These are phyloP conservation scores for Jaltomata sinuosa DNA, from an alignment of 257 asterid genomes.

Conservation along the genomic window DNA sequence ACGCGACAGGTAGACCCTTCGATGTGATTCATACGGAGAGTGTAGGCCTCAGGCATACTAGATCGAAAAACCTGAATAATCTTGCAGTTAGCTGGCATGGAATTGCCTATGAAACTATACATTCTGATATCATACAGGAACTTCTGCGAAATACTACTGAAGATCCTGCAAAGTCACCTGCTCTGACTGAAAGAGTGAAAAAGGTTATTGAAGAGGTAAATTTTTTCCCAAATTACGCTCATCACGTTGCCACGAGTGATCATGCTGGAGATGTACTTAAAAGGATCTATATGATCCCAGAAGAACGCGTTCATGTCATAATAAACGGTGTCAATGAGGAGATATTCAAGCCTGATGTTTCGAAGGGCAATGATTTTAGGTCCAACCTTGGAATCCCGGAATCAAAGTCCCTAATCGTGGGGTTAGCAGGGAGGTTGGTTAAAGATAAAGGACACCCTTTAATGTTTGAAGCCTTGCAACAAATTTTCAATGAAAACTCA, in stretches of 20 bases:
- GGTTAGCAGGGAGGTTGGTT: constrained; percentile 73
- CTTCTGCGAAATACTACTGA: constrained; percentile 26
- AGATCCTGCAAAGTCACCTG: constrained; percentile 4
- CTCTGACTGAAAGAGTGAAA: constrained; percentile 23
- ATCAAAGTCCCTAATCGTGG: constrained; percentile 32
- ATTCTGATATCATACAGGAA: constrained; percentile 64
- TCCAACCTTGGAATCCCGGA: constrained; percentile 1
- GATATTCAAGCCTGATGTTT: neutral
- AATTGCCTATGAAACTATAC: constrained; percentile 42
- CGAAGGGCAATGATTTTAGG: constrained; percentile 6
- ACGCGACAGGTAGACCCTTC: constrained; percentile 33
- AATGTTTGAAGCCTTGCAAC: constrained; percentile 51
- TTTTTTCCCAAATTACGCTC: constrained; percentile 53
- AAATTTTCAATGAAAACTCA: constrained; percentile 38
- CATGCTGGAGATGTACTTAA: constrained; percentile 63
- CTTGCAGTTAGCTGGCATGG: constrained; percentile 87
- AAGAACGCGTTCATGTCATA: constrained; percentile 57
- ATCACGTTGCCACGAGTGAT: constrained; percentile 75
- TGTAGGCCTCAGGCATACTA: constrained; percentile 60
- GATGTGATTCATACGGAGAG: constrained; percentile 72
- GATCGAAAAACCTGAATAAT: constrained; percentile 37
- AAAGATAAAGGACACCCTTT: constrained; percentile 79
- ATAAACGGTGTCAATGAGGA: constrained; percentile 13
- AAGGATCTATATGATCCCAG: constrained; percentile 66
- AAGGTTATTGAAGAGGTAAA: constrained; percentile 63